phyloP scores from a whole-genome alignment of 2,329 filamentous ascomycete genomes.

The Fusarium sp. region DNA sequence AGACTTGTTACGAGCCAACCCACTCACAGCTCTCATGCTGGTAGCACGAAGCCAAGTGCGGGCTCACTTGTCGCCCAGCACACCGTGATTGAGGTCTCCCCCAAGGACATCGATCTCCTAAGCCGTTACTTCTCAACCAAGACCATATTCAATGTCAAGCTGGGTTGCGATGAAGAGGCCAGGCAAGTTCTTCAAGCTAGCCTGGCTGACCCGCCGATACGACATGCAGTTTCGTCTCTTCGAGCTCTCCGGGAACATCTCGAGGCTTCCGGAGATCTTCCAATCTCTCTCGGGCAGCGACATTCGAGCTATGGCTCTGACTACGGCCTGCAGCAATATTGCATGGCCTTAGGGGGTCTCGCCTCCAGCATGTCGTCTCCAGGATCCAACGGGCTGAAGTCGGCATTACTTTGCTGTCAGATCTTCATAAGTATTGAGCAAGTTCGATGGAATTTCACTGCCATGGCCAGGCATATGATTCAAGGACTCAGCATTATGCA shows the following conservation, averaged over 20 bases:
- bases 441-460: conserved; percentile 52
- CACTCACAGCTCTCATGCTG: background rate
- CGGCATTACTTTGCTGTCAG: conserved; percentile 59
- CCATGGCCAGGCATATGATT: conserved; percentile 58
- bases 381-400: conserved; percentile 47
- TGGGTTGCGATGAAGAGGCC: conserved; percentile 55
- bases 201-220: conserved; percentile 50
- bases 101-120: conserved; percentile 50
- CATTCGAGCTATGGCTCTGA: conserved; percentile 47
- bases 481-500: conserved; percentile 58
- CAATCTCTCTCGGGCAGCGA: conserved; percentile 43
- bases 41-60: conserved; percentile 24
- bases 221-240: conserved; percentile 55
- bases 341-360: conserved; percentile 54
- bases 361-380: conserved; percentile 53
- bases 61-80: conserved; percentile 33
- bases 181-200: conserved; percentile 53
- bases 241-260: conserved; percentile 54
- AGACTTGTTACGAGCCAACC: conserved; percentile 41
- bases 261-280: conserved; percentile 47
- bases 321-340: conserved; percentile 57
- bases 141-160: conserved; percentile 53
- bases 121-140: conserved; percentile 57
- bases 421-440: conserved; percentile 62
- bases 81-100: conserved; percentile 23